Evolutionary conservation across 805 yeast species (phyloP).

Genomic region (Diddensiella santjacobensis): DNA sequence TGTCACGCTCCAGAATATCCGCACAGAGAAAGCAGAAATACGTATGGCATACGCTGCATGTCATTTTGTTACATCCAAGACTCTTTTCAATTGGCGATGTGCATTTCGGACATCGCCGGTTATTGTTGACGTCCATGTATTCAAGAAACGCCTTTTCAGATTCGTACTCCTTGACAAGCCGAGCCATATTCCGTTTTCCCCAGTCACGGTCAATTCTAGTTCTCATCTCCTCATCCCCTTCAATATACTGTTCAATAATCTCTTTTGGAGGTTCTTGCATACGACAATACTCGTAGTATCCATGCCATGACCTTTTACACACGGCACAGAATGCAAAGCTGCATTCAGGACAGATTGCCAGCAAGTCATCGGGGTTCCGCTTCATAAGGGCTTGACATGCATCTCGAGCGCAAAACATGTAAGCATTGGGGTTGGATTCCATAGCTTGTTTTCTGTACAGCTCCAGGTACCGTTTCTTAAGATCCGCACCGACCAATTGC

Average conservation of each 20-base stretch:
- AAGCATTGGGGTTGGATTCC: slow-evolving; percentile 18
- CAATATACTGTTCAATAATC: slow-evolving; percentile 16
- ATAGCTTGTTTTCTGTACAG: slow-evolving; percentile 13
- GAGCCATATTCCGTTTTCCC: slow-evolving; percentile 21
- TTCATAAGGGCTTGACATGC: slow-evolving; percentile 20
- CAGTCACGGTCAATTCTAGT: slow-evolving; percentile 16
- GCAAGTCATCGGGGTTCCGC: slow-evolving; percentile 19
- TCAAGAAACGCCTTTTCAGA: slow-evolving; percentile 18
- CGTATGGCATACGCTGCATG: slow-evolving; percentile 20
- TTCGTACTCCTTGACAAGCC: slow-evolving; percentile 11
- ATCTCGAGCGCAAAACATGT: slow-evolving; percentile 21
- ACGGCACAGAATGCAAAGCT: slow-evolving; percentile 23
- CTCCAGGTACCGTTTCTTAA: slow-evolving; percentile 9
- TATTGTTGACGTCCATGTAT: slow-evolving; percentile 16
- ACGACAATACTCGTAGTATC: slow-evolving; percentile 20
- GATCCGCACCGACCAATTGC: slow-evolving; percentile 13
- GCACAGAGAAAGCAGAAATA: slow-evolving; percentile 22
- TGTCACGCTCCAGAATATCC: slow-evolving; percentile 6
- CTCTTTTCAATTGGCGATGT: slow-evolving; percentile 19
- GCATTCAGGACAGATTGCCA: slow-evolving; percentile 23
- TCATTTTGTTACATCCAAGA: slow-evolving; percentile 25
- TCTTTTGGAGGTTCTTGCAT: slow-evolving; percentile 15
- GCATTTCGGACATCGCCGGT: slow-evolving; percentile 20
- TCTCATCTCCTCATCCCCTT: slow-evolving; percentile 14
- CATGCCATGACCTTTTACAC: slow-evolving; percentile 25